Conservation (phyloP, 352 stramenopile species). For the Pythium insidiosum region DNA sequence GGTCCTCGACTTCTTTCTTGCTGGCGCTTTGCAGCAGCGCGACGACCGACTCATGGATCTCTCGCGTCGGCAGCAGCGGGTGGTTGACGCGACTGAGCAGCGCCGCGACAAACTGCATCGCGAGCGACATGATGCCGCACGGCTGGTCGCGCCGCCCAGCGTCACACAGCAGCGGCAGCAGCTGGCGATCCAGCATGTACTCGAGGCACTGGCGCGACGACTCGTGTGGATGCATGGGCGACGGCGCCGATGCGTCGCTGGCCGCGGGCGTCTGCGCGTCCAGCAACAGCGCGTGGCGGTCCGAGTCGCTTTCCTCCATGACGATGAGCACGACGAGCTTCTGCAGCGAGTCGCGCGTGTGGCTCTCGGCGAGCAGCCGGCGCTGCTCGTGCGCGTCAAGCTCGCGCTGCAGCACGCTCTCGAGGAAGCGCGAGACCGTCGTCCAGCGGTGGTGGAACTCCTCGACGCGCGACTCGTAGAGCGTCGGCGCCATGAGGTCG, state of each 20-base stretch:
- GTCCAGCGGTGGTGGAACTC: slow-evolving; percentile 84
- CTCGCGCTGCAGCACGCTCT: slow-evolving; percentile 56
- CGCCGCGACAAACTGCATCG: slow-evolving; percentile 75
- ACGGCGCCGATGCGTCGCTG: background rate
- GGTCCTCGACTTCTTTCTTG: slow-evolving; percentile 74
- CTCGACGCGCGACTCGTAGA: slow-evolving; percentile 77
- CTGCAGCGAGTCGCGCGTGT: slow-evolving; percentile 75
- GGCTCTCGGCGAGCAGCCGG: slow-evolving; percentile 65
- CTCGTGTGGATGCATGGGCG: slow-evolving; percentile 1
- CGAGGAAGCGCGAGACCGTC: slow-evolving; percentile 69
- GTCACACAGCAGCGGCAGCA: slow-evolving; percentile 74
- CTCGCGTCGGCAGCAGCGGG: slow-evolving; percentile 68
- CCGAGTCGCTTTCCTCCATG: slow-evolving; percentile 70
- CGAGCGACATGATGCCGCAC: slow-evolving; percentile 78
- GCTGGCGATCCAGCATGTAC: slow-evolving; percentile 78
- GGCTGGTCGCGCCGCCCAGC: slow-evolving; percentile 60
- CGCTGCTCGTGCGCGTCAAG: slow-evolving; percentile 63
- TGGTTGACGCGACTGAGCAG: slow-evolving; percentile 80
- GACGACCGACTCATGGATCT: slow-evolving; percentile 76
- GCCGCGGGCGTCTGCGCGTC: background rate
- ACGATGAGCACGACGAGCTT: slow-evolving; percentile 85
- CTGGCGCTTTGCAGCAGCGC: slow-evolving; percentile 73
- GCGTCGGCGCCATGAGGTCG: slow-evolving; percentile 66
- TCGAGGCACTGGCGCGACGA: slow-evolving; percentile 58
- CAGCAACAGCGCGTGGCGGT: slow-evolving; percentile 56